These are phyloP conservation scores for Cladosporium oxysporum DNA, from an alignment of 2,329 filamentous ascomycete species.

Conservation along the genomic window DNA sequence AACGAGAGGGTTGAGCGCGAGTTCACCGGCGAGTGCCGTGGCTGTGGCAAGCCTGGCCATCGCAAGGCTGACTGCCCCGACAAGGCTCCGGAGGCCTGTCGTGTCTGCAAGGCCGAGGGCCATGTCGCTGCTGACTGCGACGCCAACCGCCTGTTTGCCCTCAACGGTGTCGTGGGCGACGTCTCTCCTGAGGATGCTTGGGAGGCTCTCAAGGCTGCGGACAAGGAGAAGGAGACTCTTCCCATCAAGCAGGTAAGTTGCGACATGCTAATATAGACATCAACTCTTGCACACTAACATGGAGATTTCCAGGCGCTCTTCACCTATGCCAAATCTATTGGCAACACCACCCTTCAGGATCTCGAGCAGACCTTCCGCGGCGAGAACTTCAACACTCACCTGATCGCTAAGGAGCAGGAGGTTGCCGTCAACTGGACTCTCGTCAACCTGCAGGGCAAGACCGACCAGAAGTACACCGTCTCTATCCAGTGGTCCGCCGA, in stretches of 20 bases:
- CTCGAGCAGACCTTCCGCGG: constrained; percentile 63
- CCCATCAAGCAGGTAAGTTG: constrained; percentile 59
- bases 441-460: constrained; percentile 70
- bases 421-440: constrained; percentile 62
- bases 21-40: constrained; percentile 61
- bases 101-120: constrained; percentile 58
- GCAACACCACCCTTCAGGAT: constrained; percentile 59
- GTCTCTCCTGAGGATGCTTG: constrained; percentile 58
- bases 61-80: constrained; percentile 64
- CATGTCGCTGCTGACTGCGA: constrained; percentile 55
- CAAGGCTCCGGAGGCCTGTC: constrained; percentile 58
- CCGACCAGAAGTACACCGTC: constrained; percentile 53
- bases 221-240: constrained; percentile 59
- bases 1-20: constrained; percentile 55
- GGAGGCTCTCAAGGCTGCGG: constrained; percentile 56
- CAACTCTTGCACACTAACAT: not conserved
- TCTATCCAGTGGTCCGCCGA: constrained; percentile 51
- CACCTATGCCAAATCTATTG: constrained; percentile 62
- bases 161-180: constrained; percentile 48
- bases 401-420: constrained; percentile 63
- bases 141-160: constrained; percentile 59
- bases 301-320: constrained; percentile 35
- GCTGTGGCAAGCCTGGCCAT: constrained; percentile 57
- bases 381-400: constrained; percentile 56
- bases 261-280: not conserved